These are phyloP conservation scores for Ogataea corticis DNA, from an alignment of 805 yeast species.

Conservation along the genomic window DNA sequence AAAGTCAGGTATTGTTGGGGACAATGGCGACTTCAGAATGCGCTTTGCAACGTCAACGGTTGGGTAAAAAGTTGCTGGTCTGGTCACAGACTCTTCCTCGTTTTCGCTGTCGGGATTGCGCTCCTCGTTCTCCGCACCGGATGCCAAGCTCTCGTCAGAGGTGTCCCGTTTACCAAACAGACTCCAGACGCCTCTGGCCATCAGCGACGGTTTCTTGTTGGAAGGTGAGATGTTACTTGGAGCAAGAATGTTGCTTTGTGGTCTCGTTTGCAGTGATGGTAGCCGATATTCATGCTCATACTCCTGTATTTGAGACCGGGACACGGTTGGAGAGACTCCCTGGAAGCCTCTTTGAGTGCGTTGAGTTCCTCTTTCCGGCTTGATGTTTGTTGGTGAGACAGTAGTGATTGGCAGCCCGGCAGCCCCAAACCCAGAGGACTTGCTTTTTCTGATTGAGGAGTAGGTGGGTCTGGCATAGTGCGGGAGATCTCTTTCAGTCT, in stretches of 20 bases:
- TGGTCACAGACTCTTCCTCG: background rate
- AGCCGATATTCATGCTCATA: background rate
- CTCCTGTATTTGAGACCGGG: background rate
- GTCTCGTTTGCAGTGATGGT: conserved; percentile 2
- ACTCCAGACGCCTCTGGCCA: conserved; percentile 15
- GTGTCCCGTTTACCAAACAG: conserved; percentile 9
- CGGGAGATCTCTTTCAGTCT: conserved; percentile 16
- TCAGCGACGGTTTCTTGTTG: conserved; percentile 1
- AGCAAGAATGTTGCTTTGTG: conserved; percentile 1
- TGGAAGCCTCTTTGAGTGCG: background rate
- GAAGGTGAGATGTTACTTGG: conserved; percentile 1
- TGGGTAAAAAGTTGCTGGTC: conserved; percentile 7
- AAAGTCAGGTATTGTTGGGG: background rate
- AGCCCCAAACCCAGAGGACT: conserved; percentile 8
- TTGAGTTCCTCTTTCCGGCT: background rate
- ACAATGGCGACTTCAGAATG: background rate
- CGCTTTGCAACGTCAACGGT: conserved; percentile 4
- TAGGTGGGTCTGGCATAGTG: conserved; percentile 28
- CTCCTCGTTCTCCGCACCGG: conserved; percentile 15
- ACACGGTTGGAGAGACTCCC: background rate
- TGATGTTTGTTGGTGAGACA: background rate
- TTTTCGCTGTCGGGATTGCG: background rate
- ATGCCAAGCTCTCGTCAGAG: conserved; percentile 6
- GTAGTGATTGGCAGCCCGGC: background rate
- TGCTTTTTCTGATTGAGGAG: conserved; percentile 23